Evolutionary conservation across 2,329 filamentous ascomycete genomes (phyloP), one percentile per base, ranked within the genome.

Genomic region (Fusarium goolgardi): DNA sequence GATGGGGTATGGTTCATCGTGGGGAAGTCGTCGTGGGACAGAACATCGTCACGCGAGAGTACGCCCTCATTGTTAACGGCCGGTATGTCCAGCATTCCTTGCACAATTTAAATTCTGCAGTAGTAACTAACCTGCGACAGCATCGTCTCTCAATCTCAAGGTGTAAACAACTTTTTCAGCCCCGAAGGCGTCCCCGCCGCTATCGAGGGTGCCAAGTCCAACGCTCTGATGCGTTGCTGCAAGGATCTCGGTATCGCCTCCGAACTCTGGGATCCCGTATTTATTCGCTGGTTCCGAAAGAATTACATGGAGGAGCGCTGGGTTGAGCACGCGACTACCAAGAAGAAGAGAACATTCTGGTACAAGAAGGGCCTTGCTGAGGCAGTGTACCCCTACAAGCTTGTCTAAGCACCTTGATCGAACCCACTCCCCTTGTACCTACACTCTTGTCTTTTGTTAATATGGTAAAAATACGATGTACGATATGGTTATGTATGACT

Each of bases 171-270:
- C 71, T 99, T 96, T 81, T 99, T 98, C 81, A 88, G 87, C 72
- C 87, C 93, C 34, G 94, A 97, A 72, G 91, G 91, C 56, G 94
- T 99, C 67, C 94, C 96, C 27, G 97, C 94, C 2, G 94, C 96
- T 11, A 94, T 94, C 63, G 96, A 99, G 81, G 96, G 96, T 54
- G 97, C 94, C 85, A 97, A 97, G 81, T 97, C 94, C 67, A 99
- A 99, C 77, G 96, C 96, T 15, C 85, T 99, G 71, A 96, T 98
- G 90, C 92, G 96, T 60, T 98, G 95, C 86, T 98, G 96, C 84
- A 99, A 99, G 83, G 96, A 99, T 79, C 82, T 99, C 32, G 96
- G 96, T 35, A 91, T 99, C 69, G 96, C 93, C 2, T 94, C 91
- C 69, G 96, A 99, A 81, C 86, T 99, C 21, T 99, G 96, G 96